phyloP scores from a whole-genome alignment of 1,284 basidiomycete genomes.

The Farysia itapuensis region DNA sequence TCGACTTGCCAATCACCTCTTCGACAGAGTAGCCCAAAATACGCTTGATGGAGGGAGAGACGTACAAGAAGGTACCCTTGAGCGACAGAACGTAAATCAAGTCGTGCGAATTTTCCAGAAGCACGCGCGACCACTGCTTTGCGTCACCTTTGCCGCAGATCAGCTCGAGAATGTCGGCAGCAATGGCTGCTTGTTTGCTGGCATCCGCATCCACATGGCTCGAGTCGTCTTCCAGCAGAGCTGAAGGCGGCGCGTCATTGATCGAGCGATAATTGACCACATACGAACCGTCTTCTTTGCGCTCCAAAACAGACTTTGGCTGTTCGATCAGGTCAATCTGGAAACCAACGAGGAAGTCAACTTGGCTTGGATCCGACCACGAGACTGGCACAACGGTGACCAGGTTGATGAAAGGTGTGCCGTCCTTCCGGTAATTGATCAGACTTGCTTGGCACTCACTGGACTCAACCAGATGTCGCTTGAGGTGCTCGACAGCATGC shows the following conservation, averaged over 20 bases:
- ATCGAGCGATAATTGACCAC: conserved; percentile 50
- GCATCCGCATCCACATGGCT: conserved; percentile 35
- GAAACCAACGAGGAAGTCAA: conserved; percentile 88
- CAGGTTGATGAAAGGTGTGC: conserved; percentile 71
- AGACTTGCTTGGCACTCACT: conserved; percentile 75
- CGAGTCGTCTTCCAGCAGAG: conserved; percentile 18
- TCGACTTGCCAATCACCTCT: conserved; percentile 79
- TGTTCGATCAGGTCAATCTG: conserved; percentile 77
- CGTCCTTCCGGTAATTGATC: conserved; percentile 84
- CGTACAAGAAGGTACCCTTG: conserved; percentile 90
- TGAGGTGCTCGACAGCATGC: conserved; percentile 67
- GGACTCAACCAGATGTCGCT: conserved; percentile 29
- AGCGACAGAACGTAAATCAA: conserved; percentile 87
- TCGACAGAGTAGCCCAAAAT: conserved; percentile 63
- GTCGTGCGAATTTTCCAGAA: conserved; percentile 63
- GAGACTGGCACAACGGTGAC: conserved; percentile 58
- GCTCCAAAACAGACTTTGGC: conserved; percentile 74
- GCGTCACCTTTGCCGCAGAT: conserved; percentile 36
- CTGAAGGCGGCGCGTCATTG: conserved; percentile 33
- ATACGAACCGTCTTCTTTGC: conserved; percentile 48
- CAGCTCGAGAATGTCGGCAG: conserved; percentile 36
- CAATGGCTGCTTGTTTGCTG: conserved; percentile 33
- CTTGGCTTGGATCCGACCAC: conserved; percentile 69
- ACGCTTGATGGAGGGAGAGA: conserved; percentile 66
- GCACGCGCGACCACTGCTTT: conserved; percentile 47